Base-by-base conservation (phyloP, 768 basidiomycete species). In the Boletellus ananiceps region DNA sequence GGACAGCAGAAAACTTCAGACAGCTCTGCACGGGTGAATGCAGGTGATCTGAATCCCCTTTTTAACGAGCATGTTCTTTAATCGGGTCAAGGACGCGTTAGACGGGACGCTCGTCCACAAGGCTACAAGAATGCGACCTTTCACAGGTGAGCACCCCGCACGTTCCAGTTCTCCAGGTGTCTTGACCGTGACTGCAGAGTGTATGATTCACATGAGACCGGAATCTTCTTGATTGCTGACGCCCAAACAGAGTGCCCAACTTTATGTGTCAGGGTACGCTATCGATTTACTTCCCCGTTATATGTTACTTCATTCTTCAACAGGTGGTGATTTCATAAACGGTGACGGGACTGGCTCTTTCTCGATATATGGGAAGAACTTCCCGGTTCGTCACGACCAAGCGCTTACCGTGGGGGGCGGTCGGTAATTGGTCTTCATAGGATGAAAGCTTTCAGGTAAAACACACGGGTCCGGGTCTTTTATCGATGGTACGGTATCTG, bases 1-100 rank as follows among this genome's bases (percentile, higher is more conserved):
- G 94, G 63, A 98, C 95, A 2, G 93, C 93, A 8, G 95, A 99
- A 71, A 99, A 98, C 73, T 98, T 98, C 63, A 77, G 96, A 52
- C 95, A 98, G 61, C 74, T 98, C 23, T 98, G 95, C 64, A 97
- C 94, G 2, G 96, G 96, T n/a, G 95, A 98, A 71, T 89, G 82
- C 69, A 80, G 92, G 89, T 93, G 61, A 44, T 75, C 55, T 13
- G 23, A 35, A 47, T 32, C 35, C 34, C 49, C 8, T 27, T 8
- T 40, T n/a, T 15, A n/a, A 14, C 21, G 2, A 31, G 40, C 12
- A 13, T 13, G 15, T 33, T 52, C 40, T 51, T 44, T 56, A 8
- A 51, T 50, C 58, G 47, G 54, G 38, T 54, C 44, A 55, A 60
- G 55, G 39, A 37, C 23, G 16, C 46, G 47, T 4, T 59, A 59